A percentile compares a stretch with the other conserved stretches of the same genome.
Evolutionary conservation across 192 early-diverging fungal genomes (phyloP).

Genomic region (Chytriomyces hyalinus): DNA sequence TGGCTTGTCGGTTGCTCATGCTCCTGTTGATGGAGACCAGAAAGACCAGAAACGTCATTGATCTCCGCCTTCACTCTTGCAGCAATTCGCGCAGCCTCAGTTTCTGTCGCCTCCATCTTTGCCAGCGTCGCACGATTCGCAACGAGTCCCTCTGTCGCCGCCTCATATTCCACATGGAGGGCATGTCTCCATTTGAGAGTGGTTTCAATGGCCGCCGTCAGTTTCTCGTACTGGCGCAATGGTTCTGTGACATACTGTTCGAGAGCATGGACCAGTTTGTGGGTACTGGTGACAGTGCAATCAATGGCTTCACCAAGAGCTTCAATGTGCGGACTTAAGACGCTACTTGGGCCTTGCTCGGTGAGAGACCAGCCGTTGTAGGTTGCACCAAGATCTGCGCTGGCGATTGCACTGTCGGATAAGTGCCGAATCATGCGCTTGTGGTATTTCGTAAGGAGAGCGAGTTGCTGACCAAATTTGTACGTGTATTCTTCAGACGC

Average conservation of each 20-base stretch:
- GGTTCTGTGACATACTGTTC: slow-evolving; percentile 84
- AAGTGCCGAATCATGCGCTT: slow-evolving; percentile 68
- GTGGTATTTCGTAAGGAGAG: slow-evolving; percentile 75
- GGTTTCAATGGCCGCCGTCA: slow-evolving; percentile 82
- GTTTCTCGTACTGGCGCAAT: slow-evolving; percentile 89
- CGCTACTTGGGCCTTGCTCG: slow-evolving; percentile 52
- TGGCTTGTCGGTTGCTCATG: slow-evolving; percentile 1
- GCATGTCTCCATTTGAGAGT: slow-evolving; percentile 84
- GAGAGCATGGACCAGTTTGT: slow-evolving; percentile 67
- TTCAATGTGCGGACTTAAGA: slow-evolving; percentile 86
- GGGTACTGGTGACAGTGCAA: slow-evolving; percentile 76
- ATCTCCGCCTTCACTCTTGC: slow-evolving; percentile 79
- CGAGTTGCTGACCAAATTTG: slow-evolving; percentile 82
- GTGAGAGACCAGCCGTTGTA: slow-evolving; percentile 96
- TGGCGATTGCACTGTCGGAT: slow-evolving; percentile 74
- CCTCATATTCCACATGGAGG: slow-evolving; percentile 73
- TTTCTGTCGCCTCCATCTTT: slow-evolving; percentile 54
- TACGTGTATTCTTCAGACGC: slow-evolving; percentile 92
- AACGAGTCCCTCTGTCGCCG: slow-evolving; percentile 46
- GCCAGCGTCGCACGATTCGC: slow-evolving; percentile 38
- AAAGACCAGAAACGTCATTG: not conserved
- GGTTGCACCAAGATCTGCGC: slow-evolving; percentile 86
- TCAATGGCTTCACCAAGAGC: slow-evolving; percentile 92
- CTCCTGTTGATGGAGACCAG: not conserved
- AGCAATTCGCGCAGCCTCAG: slow-evolving; percentile 74